phyloP scores from a whole-genome alignment of 768 basidiomycete genomes.

The Lanmaoa pseudosensibilis region DNA sequence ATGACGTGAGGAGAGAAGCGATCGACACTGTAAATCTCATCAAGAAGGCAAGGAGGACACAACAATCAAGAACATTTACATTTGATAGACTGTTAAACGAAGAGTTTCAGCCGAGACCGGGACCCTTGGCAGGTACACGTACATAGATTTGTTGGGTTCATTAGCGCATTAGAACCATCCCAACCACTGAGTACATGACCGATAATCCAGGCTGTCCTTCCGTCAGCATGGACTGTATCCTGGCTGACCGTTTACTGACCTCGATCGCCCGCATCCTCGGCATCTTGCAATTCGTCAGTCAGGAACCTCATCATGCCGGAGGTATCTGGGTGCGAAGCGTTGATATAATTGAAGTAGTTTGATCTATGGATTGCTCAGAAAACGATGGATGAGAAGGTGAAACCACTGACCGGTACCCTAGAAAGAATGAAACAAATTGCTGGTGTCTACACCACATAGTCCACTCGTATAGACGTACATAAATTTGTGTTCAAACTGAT shows the following conservation, averaged over 20 bases:
- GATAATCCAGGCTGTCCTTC: conserved; percentile 45
- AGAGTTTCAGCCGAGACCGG: conserved; percentile 3
- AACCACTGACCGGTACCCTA: conserved; percentile 34
- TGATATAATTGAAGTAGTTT: conserved; percentile 79
- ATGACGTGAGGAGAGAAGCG: conserved; percentile 80
- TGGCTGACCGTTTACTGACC: conserved; percentile 39
- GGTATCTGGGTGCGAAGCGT: conserved; percentile 63
- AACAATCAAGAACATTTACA: conserved; percentile 30
- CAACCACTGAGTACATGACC: conserved; percentile 63
- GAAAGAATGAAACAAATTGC: conserved; percentile 1
- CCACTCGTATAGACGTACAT: conserved; percentile 45
- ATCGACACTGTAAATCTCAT: conserved; percentile 50
- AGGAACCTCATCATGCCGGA: conserved; percentile 78
- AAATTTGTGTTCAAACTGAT: conserved; percentile 78
- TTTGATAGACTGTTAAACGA: conserved; percentile 44
- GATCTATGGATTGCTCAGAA: conserved; percentile 38
- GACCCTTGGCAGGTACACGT: conserved; percentile 24
- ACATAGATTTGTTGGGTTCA: conserved; percentile 72
- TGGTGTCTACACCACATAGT: background rate
- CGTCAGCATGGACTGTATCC: conserved; percentile 9
- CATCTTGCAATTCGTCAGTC: conserved; percentile 75
- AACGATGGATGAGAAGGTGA: background rate
- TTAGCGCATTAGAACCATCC: conserved; percentile 68
- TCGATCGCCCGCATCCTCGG: conserved; percentile 73
- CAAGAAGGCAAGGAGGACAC: background rate